phyloP scores from a whole-genome alignment of 768 basidiomycete species.

The Cystoderma amianthinum region DNA sequence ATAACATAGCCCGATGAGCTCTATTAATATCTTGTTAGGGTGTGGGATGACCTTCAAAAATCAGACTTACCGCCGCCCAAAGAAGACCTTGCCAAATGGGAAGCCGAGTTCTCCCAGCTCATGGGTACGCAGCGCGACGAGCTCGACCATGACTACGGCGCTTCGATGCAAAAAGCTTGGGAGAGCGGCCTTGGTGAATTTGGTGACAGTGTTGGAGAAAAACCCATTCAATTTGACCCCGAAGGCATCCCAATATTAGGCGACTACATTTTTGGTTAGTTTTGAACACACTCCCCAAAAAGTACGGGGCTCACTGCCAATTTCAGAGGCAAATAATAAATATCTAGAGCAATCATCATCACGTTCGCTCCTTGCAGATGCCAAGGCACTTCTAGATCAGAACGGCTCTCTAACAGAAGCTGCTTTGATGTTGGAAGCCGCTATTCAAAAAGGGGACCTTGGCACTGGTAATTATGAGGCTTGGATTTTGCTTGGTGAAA shows the following conservation, averaged over 20 bases:
- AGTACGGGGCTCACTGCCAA: conserved; percentile 1
- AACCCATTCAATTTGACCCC: conserved; percentile 46
- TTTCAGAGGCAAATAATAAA: conserved; percentile 66
- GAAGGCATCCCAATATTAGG: conserved; percentile 73
- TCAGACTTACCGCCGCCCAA: conserved; percentile 49
- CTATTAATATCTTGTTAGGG: conserved; percentile 25
- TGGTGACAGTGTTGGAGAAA: conserved; percentile 23
- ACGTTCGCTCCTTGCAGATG: conserved; percentile 55
- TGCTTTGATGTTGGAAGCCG: conserved; percentile 82
- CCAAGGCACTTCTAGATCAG: conserved; percentile 67
- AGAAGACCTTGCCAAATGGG: conserved; percentile 74
- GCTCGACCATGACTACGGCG: conserved; percentile 54
- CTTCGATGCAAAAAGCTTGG: conserved; percentile 59
- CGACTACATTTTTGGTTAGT: conserved; percentile 73
- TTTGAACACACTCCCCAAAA: not conserved
- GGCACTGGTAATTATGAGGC: conserved; percentile 83
- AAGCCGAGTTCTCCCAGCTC: conserved; percentile 74
- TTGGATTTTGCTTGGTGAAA: conserved; percentile 90
- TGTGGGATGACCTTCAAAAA: conserved; percentile 56
- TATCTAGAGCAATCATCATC: conserved; percentile 49
- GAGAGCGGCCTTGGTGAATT: conserved; percentile 45
- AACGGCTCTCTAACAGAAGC: conserved; percentile 88
- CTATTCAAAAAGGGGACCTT: conserved; percentile 75
- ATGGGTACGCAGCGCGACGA: conserved; percentile 67
- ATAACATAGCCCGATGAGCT: not conserved